Evolutionary conservation across 2,329 filamentous ascomycete genomes (phyloP).

Genomic region (Paracorniculantispora psalliotae): DNA sequence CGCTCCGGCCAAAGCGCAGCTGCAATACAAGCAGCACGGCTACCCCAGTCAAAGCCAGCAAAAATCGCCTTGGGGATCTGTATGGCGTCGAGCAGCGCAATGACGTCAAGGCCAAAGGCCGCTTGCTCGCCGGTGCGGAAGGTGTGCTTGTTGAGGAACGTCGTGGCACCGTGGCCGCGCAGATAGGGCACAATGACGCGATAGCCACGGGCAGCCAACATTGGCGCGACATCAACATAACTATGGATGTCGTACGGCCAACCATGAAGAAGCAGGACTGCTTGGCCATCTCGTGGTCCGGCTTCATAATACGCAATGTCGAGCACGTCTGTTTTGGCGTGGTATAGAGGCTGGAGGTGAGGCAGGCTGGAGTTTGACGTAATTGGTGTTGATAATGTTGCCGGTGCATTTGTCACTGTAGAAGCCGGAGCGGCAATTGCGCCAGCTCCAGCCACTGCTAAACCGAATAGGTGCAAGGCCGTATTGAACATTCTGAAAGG

Average conservation of each 20-base stretch:
- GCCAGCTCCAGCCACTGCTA: too few relatives aligned
- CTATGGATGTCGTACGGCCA: slow-evolving; percentile 24
- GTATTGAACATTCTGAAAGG: too few relatives aligned
- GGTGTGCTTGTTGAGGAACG: slow-evolving; percentile 18
- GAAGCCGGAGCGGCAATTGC: too few relatives aligned
- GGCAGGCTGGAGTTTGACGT: too few relatives aligned
- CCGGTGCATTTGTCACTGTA: too few relatives aligned
- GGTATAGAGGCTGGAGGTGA: slow-evolving; percentile 11
- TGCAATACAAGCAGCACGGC: slow-evolving; percentile 20
- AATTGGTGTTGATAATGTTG: too few relatives aligned
- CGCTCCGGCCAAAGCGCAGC: slow-evolving; percentile 25
- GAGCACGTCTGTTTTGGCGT: slow-evolving; percentile 11
- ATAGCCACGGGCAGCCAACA: slow-evolving; percentile 18
- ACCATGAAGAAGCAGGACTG: slow-evolving; percentile 23
- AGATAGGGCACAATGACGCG: slow-evolving; percentile 25
- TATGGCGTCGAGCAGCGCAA: slow-evolving; percentile 22
- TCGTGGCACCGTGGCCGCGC: slow-evolving; percentile 23
- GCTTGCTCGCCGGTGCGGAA: slow-evolving; percentile 24
- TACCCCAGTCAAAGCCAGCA: slow-evolving; percentile 26
- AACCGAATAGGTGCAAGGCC: too few relatives aligned
- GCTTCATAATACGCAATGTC: slow-evolving; percentile 20
- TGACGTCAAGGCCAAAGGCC: slow-evolving; percentile 22
- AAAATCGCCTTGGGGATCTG: slow-evolving; percentile 22
- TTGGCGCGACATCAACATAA: slow-evolving; percentile 20
- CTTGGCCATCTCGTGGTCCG: slow-evolving; percentile 16